A percentile compares a stretch with the other conserved stretches of the same genome.
Conservation (phyloP, 495 filamentous ascomycete species). For the Trichoderma erinaceum region DNA sequence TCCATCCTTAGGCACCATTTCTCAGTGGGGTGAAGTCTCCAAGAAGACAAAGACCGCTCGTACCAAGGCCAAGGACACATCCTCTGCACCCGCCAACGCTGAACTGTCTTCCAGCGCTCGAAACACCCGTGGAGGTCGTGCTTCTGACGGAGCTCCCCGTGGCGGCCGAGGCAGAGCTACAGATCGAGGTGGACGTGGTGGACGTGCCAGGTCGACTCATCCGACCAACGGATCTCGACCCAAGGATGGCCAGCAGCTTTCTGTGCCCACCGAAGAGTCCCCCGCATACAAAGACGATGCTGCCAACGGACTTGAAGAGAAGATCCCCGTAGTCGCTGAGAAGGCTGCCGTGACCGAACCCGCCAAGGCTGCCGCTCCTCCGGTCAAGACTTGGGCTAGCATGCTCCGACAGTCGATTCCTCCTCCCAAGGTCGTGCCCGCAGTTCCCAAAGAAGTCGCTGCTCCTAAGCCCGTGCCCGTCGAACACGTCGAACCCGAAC, state of each 20-base stretch:
- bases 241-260: constrained; percentile 43
- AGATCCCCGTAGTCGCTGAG: background rate
- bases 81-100: constrained; percentile 47
- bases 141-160: constrained; percentile 50
- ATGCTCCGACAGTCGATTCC: constrained; percentile 43
- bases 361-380: constrained; percentile 30
- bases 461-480: constrained; percentile 32
- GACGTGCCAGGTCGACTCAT: constrained; percentile 49
- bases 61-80: constrained; percentile 74
- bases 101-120: constrained; percentile 28
- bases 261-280: constrained; percentile 44
- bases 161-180: constrained; percentile 65
- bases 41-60: constrained; percentile 81
- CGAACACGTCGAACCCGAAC: constrained; percentile 38
- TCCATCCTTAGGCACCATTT: constrained; percentile 61
- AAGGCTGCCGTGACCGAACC: constrained; percentile 16
- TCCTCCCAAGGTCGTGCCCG: constrained; percentile 32
- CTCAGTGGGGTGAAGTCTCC: constrained; percentile 94
- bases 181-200: constrained; percentile 67
- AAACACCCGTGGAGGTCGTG: constrained; percentile 57
- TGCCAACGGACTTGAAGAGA: constrained; percentile 12
- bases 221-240: constrained; percentile 43
- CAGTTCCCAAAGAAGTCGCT: constrained; percentile 36
- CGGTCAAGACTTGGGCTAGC: constrained; percentile 52
- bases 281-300: constrained; percentile 29